These are phyloP conservation scores for Paecilomyces fulvus DNA, from an alignment of 2,329 filamentous ascomycete genomes.

Conservation along the genomic window DNA sequence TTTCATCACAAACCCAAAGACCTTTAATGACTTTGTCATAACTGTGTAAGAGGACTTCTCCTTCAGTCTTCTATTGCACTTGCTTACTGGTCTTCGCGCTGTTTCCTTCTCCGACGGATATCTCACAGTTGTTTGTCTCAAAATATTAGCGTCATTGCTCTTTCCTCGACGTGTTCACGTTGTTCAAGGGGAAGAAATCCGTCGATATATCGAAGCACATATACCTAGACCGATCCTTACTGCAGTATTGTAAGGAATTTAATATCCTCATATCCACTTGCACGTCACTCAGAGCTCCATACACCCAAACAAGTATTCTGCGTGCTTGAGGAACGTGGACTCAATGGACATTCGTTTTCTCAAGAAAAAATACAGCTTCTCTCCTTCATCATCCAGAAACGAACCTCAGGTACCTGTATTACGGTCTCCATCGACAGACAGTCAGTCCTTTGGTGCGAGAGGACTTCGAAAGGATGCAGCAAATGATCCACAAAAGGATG, in stretches of 20 bases:
- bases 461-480: constrained; percentile 10
- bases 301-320: background rate
- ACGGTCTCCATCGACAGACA: constrained; percentile 12
- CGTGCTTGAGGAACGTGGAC: background rate
- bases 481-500: constrained; percentile 11
- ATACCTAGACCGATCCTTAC: background rate
- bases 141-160: too few relatives aligned
- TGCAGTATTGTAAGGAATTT: background rate
- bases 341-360: constrained; percentile 5
- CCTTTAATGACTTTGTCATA: too few relatives aligned
- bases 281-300: background rate
- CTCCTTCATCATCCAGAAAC: constrained; percentile 11
- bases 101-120: too few relatives aligned
- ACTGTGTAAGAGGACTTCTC: too few relatives aligned
- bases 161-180: too few relatives aligned
- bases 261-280: background rate
- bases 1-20: too few relatives aligned
- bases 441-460: constrained; percentile 8
- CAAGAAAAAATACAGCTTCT: constrained; percentile 10
- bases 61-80: too few relatives aligned
- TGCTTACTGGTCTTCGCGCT: too few relatives aligned
- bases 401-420: constrained; percentile 12
- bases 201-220: background rate
- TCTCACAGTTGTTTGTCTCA: too few relatives aligned
- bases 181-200: too few relatives aligned